These are phyloP conservation scores for Arthrobotrys entomopaga DNA, from an alignment of 2,329 filamentous ascomycete species.

Conservation along the genomic window DNA sequence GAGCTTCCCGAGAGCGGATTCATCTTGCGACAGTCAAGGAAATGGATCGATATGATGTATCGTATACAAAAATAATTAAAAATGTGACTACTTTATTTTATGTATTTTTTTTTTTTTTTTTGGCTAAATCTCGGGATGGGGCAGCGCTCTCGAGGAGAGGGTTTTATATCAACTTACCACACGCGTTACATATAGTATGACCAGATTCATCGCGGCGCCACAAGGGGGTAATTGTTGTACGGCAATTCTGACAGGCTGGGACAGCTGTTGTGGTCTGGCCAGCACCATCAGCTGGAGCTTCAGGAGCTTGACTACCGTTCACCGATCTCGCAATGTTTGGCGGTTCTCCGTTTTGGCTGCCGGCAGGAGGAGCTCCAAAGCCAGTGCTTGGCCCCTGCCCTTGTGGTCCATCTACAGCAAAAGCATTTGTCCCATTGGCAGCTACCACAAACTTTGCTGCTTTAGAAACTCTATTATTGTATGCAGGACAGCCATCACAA, in stretches of 20 bases:
- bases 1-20: constrained; percentile 14
- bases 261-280: constrained; percentile 71
- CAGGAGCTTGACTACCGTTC: constrained; percentile 44
- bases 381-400: constrained; percentile 61
- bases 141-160: not conserved
- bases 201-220: constrained; percentile 95
- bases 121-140: too few relatives aligned
- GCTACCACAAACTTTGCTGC: constrained; percentile 76
- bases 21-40: not conserved
- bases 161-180: constrained; percentile 72
- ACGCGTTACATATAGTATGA: constrained; percentile 98
- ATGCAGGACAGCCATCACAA: constrained; percentile 94
- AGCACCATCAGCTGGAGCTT: constrained; percentile 55
- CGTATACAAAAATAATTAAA: too few relatives aligned
- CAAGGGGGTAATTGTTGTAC: constrained; percentile 92
- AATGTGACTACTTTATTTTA: too few relatives aligned
- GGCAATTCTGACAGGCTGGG: constrained; percentile 95
- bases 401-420: constrained; percentile 60
- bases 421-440: constrained; percentile 49
- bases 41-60: not conserved
- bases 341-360: constrained; percentile 61
- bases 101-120: not conserved
- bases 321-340: constrained; percentile 55
- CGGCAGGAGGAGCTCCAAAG: constrained; percentile 57
- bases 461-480: constrained; percentile 95